Evolutionary conservation across 2,329 filamentous ascomycete species (phyloP).

Genomic region (Fusarium sp.): DNA sequence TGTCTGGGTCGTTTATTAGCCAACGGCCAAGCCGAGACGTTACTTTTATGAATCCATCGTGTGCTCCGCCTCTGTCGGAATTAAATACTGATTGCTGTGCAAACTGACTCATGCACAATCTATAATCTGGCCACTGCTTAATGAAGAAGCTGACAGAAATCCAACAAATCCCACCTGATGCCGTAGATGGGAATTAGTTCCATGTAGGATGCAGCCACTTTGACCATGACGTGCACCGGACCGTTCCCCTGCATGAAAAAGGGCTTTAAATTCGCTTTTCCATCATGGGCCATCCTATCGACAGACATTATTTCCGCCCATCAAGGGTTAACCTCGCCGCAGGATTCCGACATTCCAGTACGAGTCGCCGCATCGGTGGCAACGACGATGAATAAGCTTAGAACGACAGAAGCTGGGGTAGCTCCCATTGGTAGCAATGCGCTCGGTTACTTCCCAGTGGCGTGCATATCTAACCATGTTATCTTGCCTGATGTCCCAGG

Average conservation of each 20-base stretch:
- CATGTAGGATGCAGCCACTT: not conserved
- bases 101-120: not conserved
- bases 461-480: conserved; percentile 1
- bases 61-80: not conserved
- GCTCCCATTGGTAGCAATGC: not conserved
- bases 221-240: not conserved
- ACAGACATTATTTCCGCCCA: not conserved
- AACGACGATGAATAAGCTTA: not conserved
- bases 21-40: not conserved
- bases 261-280: not conserved
- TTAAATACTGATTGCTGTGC: not conserved
- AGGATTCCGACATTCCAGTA: not conserved
- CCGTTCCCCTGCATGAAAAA: not conserved
- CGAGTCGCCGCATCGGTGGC: not conserved
- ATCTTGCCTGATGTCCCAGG: not conserved
- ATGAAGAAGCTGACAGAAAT: not conserved
- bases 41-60: not conserved
- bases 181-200: not conserved
- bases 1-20: not conserved
- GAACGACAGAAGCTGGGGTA: no score
- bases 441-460: not conserved
- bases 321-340: not conserved
- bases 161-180: not conserved
- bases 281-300: not conserved
- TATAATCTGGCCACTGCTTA: not conserved